Percentiles rank a stretch among this genome's conserved stretches.
Conservation (phyloP, 192 early-diverging fungal genomes). For the Coemansia sp. region DNA sequence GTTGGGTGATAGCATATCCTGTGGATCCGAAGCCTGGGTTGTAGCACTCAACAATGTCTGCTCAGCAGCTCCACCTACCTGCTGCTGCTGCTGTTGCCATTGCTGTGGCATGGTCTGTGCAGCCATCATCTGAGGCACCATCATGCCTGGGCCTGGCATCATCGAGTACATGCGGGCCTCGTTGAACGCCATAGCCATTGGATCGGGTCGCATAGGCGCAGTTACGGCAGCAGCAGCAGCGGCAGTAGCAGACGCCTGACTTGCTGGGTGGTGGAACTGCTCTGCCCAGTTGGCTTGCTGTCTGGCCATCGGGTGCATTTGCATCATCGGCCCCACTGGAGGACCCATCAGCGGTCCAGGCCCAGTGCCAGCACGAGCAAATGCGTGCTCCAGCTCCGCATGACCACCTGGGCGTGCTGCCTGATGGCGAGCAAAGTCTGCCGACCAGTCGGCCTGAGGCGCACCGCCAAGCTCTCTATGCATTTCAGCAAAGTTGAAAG, state of each 20-base stretch:
- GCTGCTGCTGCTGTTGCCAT: constrained; percentile 30
- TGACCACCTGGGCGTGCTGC: constrained; percentile 17
- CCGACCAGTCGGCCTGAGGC: constrained; percentile 63
- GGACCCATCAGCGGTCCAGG: constrained; percentile 10
- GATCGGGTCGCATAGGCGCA: constrained; percentile 21
- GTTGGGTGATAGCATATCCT: constrained; percentile 23
- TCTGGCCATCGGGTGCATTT: constrained; percentile 40
- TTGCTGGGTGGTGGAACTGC: constrained; percentile 54
- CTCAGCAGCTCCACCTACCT: constrained; percentile 40
- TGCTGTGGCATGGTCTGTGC: constrained; percentile 23
- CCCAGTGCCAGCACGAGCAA: constrained; percentile 26
- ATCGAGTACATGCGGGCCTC: constrained; percentile 57
- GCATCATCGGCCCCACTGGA: constrained; percentile 24
- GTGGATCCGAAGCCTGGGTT: constrained; percentile 19
- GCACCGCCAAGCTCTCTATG: constrained; percentile 63
- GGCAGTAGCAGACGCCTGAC: constrained; percentile 11
- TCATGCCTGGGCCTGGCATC: constrained; percentile 42
- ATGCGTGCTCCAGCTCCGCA: constrained; percentile 51
- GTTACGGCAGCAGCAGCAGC: constrained; percentile 17
- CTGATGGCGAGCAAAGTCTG: constrained; percentile 70
- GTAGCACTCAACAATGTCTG: constrained; percentile 32
- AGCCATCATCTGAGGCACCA: constrained; percentile 30
- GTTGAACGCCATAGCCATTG: constrained; percentile 68
- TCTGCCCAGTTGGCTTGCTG: constrained; percentile 52
- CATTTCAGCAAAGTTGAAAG: constrained; percentile 74